phyloP scores from a whole-genome alignment of 2,329 filamentous ascomycete species.

The Emergomyces africanus region DNA sequence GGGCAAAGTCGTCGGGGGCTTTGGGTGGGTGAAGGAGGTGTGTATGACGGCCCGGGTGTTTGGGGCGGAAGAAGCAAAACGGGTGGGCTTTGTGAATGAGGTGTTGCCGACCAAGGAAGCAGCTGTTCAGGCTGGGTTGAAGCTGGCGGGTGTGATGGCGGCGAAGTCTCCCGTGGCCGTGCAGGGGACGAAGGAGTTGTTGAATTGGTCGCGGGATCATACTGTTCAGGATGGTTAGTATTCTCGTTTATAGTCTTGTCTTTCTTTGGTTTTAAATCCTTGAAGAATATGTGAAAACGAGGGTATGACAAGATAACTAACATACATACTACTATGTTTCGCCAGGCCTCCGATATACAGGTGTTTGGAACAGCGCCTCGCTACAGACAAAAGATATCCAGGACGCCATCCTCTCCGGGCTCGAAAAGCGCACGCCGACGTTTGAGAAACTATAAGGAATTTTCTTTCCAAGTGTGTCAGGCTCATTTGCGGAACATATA shows the following conservation, averaged over 20 bases:
- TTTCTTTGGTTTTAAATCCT: background rate
- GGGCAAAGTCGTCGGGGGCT: conserved; percentile 34
- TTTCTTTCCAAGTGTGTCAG: no score
- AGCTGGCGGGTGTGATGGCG: conserved; percentile 53
- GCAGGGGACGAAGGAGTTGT: conserved; percentile 72
- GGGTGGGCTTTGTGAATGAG: conserved; percentile 32
- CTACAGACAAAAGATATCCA: conserved; percentile 69
- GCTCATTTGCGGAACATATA: background rate
- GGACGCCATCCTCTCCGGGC: conserved; percentile 58
- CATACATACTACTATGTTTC: background rate
- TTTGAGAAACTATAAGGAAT: conserved; percentile 67
- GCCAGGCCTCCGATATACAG: conserved; percentile 63
- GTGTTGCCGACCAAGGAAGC: conserved; percentile 42
- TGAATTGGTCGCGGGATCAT: conserved; percentile 73
- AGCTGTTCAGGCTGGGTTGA: conserved; percentile 49
- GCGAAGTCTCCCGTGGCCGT: conserved; percentile 79
- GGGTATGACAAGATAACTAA: no score
- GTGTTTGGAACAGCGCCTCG: conserved; percentile 74
- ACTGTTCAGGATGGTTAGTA: conserved; percentile 58
- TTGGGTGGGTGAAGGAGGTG: conserved; percentile 38
- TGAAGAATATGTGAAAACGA: no score
- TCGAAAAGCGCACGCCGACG: conserved; percentile 65
- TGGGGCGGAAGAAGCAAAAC: conserved; percentile 31
- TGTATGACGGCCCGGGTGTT: conserved; percentile 32
- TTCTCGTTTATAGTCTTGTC: conserved; percentile 3